A percentile compares a stretch with the other conserved stretches of the same genome.
Evolutionary conservation across 495 filamentous ascomycete species (phyloP).

Genomic region (Tuber brumale): DNA sequence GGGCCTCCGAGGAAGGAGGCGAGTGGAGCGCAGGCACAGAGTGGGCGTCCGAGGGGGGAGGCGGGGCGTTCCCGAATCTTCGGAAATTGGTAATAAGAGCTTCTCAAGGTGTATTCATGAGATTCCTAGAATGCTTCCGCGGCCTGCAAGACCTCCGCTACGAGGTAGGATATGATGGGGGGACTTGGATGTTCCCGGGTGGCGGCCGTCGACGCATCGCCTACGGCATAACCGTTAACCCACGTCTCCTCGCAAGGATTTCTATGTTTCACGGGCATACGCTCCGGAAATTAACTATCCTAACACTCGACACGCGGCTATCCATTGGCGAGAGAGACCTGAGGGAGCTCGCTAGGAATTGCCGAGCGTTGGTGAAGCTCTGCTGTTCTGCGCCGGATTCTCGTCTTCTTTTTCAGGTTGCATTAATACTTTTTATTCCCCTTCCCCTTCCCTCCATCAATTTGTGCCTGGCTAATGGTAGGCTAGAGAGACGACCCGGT

Average conservation of each 20-base stretch:
- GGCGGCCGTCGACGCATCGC: constrained; percentile 10
- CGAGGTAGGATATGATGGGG: not conserved
- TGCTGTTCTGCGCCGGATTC: not conserved
- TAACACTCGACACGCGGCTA: not conserved
- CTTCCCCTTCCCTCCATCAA: not conserved
- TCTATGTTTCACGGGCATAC: constrained; percentile 2
- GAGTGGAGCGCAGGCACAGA: not conserved
- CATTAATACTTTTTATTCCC: not conserved
- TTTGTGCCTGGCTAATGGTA: not conserved
- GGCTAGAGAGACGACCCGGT: not conserved
- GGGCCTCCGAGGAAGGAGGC: too few relatives aligned
- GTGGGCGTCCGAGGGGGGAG: not conserved
- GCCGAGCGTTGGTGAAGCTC: not conserved
- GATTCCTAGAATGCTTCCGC: constrained; percentile 6
- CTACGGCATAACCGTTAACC: too few relatives aligned
- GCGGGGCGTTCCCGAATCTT: not conserved
- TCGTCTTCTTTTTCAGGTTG: not conserved
- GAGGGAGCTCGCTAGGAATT: not conserved
- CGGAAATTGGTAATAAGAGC: constrained; percentile 1
- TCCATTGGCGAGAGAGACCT: not conserved
- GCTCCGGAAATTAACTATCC: not conserved
- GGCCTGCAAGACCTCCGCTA: constrained; percentile 7
- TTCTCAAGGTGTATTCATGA: not conserved
- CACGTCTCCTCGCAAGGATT: not conserved
- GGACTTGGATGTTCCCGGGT: constrained; percentile 8